These are phyloP conservation scores for Pezicula neosporulosa DNA, from an alignment of 2,329 filamentous ascomycete genomes.

Conservation along the genomic window DNA sequence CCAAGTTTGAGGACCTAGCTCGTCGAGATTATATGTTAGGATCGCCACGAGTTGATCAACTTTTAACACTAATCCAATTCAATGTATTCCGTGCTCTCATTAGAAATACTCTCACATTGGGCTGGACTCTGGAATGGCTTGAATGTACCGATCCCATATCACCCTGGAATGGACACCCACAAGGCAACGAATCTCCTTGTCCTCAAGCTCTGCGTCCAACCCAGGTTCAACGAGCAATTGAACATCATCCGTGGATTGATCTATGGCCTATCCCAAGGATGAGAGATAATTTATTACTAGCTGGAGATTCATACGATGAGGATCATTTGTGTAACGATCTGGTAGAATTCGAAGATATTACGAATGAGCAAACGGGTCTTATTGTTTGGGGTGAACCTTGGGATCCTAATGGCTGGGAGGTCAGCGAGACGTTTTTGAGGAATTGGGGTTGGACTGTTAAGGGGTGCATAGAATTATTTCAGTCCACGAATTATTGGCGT, in stretches of 20 bases:
- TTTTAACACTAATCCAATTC: conserved; percentile 17
- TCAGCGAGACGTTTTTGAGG: conserved; percentile 30
- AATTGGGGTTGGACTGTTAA: conserved; percentile 32
- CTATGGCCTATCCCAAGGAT: conserved; percentile 30
- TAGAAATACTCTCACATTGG: conserved; percentile 8
- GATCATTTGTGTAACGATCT: conserved; percentile 17
- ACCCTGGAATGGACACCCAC: neutral
- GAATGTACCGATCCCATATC: neutral
- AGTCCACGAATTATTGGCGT: conserved; percentile 32
- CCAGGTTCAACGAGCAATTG: conserved; percentile 19
- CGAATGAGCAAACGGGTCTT: conserved; percentile 21
- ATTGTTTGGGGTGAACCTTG: conserved; percentile 36
- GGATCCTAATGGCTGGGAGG: conserved; percentile 32
- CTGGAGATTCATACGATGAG: conserved; percentile 13
- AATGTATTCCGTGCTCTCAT: conserved; percentile 20
- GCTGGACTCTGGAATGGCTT: neutral
- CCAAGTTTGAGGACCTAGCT: conserved; percentile 3
- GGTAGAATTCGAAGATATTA: conserved; percentile 8
- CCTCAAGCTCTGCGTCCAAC: conserved; percentile 5
- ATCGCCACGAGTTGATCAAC: conserved; percentile 11
- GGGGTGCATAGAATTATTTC: conserved; percentile 29
- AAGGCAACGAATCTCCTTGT: neutral
- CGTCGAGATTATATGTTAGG: conserved; percentile 2
- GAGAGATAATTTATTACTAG: conserved; percentile 30
- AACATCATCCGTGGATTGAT: conserved; percentile 34